Evolutionary conservation across 2,329 filamentous ascomycete species (phyloP), one percentile per base, ranked within the genome.

Genomic region (Fusarium tjaetaba): DNA sequence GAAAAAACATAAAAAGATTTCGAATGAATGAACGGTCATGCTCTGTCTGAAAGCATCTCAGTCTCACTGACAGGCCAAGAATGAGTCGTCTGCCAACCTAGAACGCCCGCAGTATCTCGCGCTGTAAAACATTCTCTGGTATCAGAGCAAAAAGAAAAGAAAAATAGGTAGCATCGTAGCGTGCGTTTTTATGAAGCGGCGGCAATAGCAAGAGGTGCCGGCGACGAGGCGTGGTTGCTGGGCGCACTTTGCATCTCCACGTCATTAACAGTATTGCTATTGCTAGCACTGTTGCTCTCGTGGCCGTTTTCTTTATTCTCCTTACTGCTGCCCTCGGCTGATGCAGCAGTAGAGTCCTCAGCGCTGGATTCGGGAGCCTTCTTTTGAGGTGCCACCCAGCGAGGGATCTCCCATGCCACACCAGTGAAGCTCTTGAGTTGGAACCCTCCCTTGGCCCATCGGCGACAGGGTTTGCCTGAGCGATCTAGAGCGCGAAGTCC

Each of bases 401-500:
- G 91, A 26, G 91, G 88, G 52, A 97, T 88, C 72, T 93, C 90
- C 95, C 95, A 98, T 38, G 89, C 80, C 22, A 94, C 89, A 60
- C 96, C 96, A 2, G 96, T 98, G 81, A 98, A 98, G 82, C 92
- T 97, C 87, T 97, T 97, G 76, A 98, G 86, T 55, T 87, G 88
- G 81, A 98, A 94, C 63, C 91, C 89, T 72, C 94, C 94, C 82
- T 92, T 94, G 80, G 91, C 88, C 96, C 96, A 99, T 81, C 92
- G 95, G 74, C 96, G 93, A 83, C 95, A 98, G 15, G 96, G 95
- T 79, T 96, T 93, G 75, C 96, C 96, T 13, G 93, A 93, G 70
- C 96, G 92, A 83, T 99, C 96, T 73, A 99, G 93, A 18, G 96
- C 96, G 62, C 96, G 94, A 56, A 99, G 91, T 59, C 94, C 94